Base-by-base conservation (phyloP, 306 rosid species). In the Citrullus mucosospermus region DNA sequence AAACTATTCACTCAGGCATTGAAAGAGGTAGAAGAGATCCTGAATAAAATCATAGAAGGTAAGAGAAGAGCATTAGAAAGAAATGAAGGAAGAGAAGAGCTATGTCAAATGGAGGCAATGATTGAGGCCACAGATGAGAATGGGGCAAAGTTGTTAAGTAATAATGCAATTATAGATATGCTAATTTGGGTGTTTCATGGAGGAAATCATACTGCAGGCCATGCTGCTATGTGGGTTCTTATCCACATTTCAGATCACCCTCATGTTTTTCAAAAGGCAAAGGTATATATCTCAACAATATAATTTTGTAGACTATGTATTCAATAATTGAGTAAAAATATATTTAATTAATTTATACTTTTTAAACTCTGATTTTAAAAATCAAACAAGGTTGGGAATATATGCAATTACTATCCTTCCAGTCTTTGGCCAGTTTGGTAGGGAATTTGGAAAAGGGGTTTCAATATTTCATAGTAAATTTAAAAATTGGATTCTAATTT, bases 81-180 rank as follows among this genome's bases (percentile, higher is more conserved):
- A 7, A 20, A 32, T 20, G 0, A 46, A 57, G 34, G 56, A 17
- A 10, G 15, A 46, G 58, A 55, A 59, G 76, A 36, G 83, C 76
- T 75, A 11, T 79, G 69, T 51, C 32, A 63, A 82, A 80, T 79
- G 46, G 81, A 76, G 50, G 28, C 80, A 14, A 60, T 80, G 2
- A 13, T 80, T 53, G 78, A 48, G 8, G 83, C 41, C 9, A 28
- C 58, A 39, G 86, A 80, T 70, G 81, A 58, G 54, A 62, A 83
- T 67, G 81, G 86, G 8, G 5, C 18, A 51, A 50, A 55, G 18
- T 41, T 62, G 9, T 48, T 83, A 20, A 78, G 62, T 39, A 78
- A 80, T 22, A 78, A 68, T 13, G 48, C 41, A n/a, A 80, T 80
- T 3, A 41, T 38, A 8, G 78, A 80, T 58, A 6, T 83, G 53